Conservation (phyloP, 106 monocot genomes). For the Posidonia australis region DNA sequence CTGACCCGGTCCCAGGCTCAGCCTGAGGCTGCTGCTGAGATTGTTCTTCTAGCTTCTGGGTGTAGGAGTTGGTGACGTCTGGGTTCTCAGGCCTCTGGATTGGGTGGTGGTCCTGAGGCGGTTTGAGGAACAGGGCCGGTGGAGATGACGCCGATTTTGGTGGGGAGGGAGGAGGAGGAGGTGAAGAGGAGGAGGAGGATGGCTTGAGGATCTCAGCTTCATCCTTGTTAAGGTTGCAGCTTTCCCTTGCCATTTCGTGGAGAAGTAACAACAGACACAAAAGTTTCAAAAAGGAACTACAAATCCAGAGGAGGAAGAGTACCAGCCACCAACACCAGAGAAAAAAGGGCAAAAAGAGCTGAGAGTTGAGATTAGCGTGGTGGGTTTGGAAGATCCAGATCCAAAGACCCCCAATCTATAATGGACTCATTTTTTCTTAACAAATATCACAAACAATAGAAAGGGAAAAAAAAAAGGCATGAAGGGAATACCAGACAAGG, state of each 20-base stretch:
- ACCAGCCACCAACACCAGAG: no score
- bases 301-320: no score
- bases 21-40: background rate
- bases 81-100: constrained; percentile 13
- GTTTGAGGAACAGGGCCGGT: constrained; percentile 34
- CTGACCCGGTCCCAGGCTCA: no score
- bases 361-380: no score
- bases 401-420: no score
- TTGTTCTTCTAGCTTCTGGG: constrained; percentile 1
- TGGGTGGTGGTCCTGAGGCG: constrained; percentile 21
- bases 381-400: no score
- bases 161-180: constrained; percentile 3
- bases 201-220: constrained; percentile 71
- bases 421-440: no score
- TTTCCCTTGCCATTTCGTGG: constrained; percentile 67
- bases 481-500: no score
- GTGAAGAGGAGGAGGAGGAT: constrained; percentile 9
- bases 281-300: background rate
- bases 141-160: constrained; percentile 8
- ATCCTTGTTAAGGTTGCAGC: constrained; percentile 75
- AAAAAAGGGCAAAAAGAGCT: no score
- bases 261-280: background rate
- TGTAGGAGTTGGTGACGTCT: background rate
- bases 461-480: no score
- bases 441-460: background rate